phyloP scores from a whole-genome alignment of 495 filamentous ascomycete species.

The Hamigera avellanea region DNA sequence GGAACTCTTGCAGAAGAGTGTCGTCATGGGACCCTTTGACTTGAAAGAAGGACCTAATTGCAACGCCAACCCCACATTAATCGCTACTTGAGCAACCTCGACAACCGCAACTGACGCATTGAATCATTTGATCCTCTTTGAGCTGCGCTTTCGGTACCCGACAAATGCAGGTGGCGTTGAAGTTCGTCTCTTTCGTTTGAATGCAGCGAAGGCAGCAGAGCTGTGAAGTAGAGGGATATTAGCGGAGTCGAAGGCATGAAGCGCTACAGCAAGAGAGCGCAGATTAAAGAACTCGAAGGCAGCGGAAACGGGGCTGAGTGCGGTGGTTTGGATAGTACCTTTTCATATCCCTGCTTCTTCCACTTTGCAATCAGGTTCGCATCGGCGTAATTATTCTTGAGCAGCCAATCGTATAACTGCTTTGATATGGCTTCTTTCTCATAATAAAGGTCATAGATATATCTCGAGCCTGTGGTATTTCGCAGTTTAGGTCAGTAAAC shows the following conservation, averaged over 20 bases:
- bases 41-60: neutral
- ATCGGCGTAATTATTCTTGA: conserved; percentile 96
- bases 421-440: conserved; percentile 91
- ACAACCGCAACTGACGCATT: conserved; percentile 96
- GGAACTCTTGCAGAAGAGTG: neutral
- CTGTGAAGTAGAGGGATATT: conserved; percentile 21
- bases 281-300: too few species aligned
- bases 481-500: conserved; percentile 1
- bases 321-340: conserved; percentile 59
- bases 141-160: conserved; percentile 86
- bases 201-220: conserved; percentile 93
- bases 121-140: conserved; percentile 79
- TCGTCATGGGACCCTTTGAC: too few species aligned
- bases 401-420: conserved; percentile 84
- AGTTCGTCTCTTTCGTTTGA: conserved; percentile 98
- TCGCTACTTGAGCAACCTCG: conserved; percentile 83
- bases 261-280: too few species aligned
- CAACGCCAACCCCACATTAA: conserved; percentile 25
- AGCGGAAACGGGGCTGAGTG: conserved; percentile 2
- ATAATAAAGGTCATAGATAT: conserved; percentile 97
- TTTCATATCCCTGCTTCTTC: conserved; percentile 99
- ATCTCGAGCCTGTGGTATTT: conserved; percentile 49
- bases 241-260: too few species aligned
- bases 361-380: conserved; percentile 94
- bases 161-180: conserved; percentile 95